Evolutionary conservation across 805 yeast genomes (phyloP).

Genomic region (Candida khao-thaluensis): DNA sequence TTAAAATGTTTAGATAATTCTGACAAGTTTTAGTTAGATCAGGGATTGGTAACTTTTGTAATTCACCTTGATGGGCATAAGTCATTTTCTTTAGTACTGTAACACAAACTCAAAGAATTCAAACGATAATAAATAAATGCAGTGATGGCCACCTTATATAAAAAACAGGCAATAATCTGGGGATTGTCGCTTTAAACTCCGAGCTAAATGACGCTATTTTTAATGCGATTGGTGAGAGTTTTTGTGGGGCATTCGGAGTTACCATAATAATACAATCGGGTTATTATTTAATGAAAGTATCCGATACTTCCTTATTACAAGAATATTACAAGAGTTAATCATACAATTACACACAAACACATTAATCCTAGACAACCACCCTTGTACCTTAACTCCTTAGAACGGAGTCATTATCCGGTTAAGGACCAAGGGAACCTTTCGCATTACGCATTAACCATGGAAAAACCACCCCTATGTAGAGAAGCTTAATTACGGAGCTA

Average conservation of each 20-base stretch:
- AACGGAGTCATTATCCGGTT: conserved; percentile 2
- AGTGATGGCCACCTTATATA: too few relatives aligned
- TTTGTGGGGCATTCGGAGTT: conserved; percentile 6
- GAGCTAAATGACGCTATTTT: conserved; percentile 7
- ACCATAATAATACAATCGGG: too few relatives aligned
- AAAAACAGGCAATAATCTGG: conserved; percentile 2
- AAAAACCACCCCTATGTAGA: not conserved
- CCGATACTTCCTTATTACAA: too few relatives aligned
- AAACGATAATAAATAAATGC: too few relatives aligned
- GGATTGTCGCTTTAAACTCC: conserved; percentile 2
- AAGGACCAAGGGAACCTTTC: conserved; percentile 5
- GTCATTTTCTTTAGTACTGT: too few relatives aligned
- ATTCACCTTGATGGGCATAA: conserved; percentile 56
- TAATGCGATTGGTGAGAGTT: conserved; percentile 3
- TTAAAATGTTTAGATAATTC: conserved; percentile 62
- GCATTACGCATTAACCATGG: conserved; percentile 3
- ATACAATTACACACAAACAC: too few relatives aligned
- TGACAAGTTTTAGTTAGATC: conserved; percentile 64
- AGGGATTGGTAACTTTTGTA: conserved; percentile 79
- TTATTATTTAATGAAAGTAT: too few relatives aligned
- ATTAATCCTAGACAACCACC: too few relatives aligned
- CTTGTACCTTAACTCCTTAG: conserved; percentile 1
- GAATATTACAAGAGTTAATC: too few relatives aligned
- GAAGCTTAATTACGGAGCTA: too few relatives aligned
- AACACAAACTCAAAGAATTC: too few relatives aligned